A percentile compares a stretch with the other conserved stretches of the same genome.
Conservation (phyloP, 2,329 filamentous ascomycete species). For the Phaeosphaeriaceae sp. region DNA sequence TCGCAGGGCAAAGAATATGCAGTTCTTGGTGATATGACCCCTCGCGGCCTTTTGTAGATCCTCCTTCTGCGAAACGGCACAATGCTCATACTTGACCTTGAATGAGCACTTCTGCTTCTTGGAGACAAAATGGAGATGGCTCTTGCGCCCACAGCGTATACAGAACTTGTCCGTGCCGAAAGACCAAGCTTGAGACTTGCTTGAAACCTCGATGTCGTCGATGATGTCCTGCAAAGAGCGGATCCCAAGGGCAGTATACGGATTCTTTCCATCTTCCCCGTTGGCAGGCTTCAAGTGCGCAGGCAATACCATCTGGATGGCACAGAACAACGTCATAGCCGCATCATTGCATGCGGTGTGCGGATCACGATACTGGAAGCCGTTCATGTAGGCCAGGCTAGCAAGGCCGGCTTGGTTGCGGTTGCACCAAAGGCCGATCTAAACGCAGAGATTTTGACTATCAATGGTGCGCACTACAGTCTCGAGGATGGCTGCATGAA, state of each 20-base stretch:
- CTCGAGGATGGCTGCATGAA: constrained; percentile 1
- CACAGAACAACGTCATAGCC: constrained; percentile 18
- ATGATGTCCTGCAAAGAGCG: constrained; percentile 8
- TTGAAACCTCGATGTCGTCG: constrained; percentile 8
- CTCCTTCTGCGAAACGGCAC: neutral
- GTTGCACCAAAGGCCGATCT: constrained; percentile 5
- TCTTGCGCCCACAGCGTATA: constrained; percentile 6
- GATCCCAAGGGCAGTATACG: neutral
- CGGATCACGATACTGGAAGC: constrained; percentile 11
- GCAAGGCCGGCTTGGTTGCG: constrained; percentile 1
- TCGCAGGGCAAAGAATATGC: constrained; percentile 7
- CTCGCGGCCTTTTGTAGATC: constrained; percentile 3
- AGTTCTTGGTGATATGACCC: constrained; percentile 3
- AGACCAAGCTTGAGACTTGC: constrained; percentile 1
- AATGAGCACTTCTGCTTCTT: neutral
- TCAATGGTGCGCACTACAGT: constrained; percentile 18
- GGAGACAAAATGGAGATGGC: constrained; percentile 2
- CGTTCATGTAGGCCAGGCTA: constrained; percentile 2
- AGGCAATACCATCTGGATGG: constrained; percentile 16
- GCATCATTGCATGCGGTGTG: constrained; percentile 26
- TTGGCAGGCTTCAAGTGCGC: neutral
- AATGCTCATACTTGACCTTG: constrained; percentile 3
- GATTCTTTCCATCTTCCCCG: too few relatives aligned
- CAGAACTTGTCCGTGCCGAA: constrained; percentile 13
- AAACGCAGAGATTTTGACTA: constrained; percentile 15